Evolutionary conservation across 805 yeast genomes (phyloP), one percentile per base, ranked within the genome.

Genomic region (Starmerella floris): DNA sequence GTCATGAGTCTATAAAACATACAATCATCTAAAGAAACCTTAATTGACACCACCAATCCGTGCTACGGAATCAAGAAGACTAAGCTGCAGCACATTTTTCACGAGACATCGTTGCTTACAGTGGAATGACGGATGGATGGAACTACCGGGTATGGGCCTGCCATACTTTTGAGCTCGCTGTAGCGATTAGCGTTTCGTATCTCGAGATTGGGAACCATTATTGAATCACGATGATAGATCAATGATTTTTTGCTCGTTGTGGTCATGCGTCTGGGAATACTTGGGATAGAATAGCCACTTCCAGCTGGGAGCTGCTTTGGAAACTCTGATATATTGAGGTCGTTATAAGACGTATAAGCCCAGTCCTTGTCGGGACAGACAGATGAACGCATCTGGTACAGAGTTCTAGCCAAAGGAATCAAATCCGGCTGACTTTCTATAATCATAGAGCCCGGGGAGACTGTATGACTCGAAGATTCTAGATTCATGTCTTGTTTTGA

Each of bases 81-180:
- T 15, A 8, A 31, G 22, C 11, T 16, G 10, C 35, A 31, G 8
- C 21, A 17, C 35, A 9, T 31, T 15, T 9, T 31, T 11, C 35
- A 31, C 8, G 15, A 15, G 15, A 11, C 13, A 13, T 9, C 28
- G 28, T n/a, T n/a, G n/a, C n/a, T n/a, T n/a, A n/a, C n/a, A n/a
- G n/a, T 9, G 11, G n/a, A n/a, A n/a, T n/a, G 34, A 30, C 8
- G 34, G 19, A 5, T 4, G 30, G 13, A 3, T 23, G 23, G 5
- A 13, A 40, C 16, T 6, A 23, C 30, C 2, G 49, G 49, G 33
- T 45, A 45, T 10, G 49, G 49, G 2, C 49, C 49, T 4, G 49
- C 23, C 49, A 45, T 45, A 2, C 39, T 23, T 10, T 31, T 21
- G 3, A 27, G 19, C 13, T 44, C 49, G 21, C 32, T 32, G 23